Conservation (phyloP, 164 flowering plant genomes). For the Umbilicus rupestris region DNA sequence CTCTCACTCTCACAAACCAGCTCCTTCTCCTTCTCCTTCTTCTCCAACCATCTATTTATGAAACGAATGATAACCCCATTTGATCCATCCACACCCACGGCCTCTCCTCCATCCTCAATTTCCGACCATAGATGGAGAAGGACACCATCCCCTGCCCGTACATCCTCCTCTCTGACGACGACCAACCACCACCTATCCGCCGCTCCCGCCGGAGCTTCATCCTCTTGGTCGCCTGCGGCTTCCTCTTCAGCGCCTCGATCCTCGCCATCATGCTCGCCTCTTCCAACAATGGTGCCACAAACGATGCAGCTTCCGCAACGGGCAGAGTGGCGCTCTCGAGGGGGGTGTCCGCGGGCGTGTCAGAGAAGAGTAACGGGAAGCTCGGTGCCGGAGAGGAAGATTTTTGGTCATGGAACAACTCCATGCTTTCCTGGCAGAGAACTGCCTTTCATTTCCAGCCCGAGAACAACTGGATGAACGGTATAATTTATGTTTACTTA, state of each 20-base stretch:
- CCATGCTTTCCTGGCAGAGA: constrained; percentile 48
- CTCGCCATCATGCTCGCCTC: not conserved
- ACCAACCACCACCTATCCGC: not conserved
- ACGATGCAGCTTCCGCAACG: too few relatives aligned
- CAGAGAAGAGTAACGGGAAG: constrained; percentile 33
- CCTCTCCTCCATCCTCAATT: too few relatives aligned
- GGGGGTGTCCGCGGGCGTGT: constrained; percentile 46
- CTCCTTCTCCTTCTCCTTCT: not conserved
- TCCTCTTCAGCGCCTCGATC: too few relatives aligned
- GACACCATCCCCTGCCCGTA: not conserved
- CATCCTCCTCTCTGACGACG: not conserved
- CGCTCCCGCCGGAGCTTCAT: not conserved
- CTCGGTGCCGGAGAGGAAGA: too few relatives aligned
- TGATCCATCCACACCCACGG: too few relatives aligned
- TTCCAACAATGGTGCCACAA: not conserved
- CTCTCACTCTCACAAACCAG: not conserved
- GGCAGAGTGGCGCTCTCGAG: constrained; percentile 28
- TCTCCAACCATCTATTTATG: constrained; percentile 4
- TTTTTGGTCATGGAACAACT: constrained; percentile 32
- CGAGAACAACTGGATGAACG: constrained; percentile 57
- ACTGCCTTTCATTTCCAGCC: constrained; percentile 59
- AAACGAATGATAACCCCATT: too few relatives aligned
- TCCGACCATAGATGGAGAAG: not conserved
- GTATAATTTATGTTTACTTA: constrained; percentile 19
- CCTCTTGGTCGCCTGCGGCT: not conserved